A percentile compares a stretch with the other conserved stretches of the same genome.
phyloP scores from a whole-genome alignment of 2,329 filamentous ascomycete species.

The Cytospora leucostoma region DNA sequence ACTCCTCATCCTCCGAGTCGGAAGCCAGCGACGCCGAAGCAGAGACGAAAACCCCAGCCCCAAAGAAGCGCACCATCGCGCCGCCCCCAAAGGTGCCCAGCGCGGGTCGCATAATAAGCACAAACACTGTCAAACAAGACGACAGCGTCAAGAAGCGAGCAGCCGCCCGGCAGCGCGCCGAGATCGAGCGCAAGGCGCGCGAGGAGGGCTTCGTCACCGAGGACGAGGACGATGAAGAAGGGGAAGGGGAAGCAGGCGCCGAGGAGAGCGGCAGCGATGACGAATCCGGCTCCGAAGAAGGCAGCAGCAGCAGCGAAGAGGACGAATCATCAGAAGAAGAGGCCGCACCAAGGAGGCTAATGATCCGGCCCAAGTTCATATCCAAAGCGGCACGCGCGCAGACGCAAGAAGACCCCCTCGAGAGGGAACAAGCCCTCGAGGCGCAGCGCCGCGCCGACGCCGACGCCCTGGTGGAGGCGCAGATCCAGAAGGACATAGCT shows the following conservation, averaged over 20 bases:
- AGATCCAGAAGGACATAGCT: constrained; percentile 79
- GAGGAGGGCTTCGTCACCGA: constrained; percentile 67
- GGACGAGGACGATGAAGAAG: constrained; percentile 48
- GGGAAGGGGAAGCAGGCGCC: constrained; percentile 35
- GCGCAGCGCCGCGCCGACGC: constrained; percentile 69
- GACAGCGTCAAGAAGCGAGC: constrained; percentile 51
- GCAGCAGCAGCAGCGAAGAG: constrained; percentile 47
- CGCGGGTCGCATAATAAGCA: constrained; percentile 58
- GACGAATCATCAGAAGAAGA: constrained; percentile 57
- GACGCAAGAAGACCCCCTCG: constrained; percentile 29
- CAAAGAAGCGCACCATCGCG: constrained; percentile 42
- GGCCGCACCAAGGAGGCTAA: constrained; percentile 56
- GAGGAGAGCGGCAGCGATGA: constrained; percentile 38
- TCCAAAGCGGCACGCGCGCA: constrained; percentile 57
- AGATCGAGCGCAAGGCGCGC: constrained; percentile 52
- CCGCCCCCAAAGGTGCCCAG: constrained; percentile 59
- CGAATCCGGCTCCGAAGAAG: constrained; percentile 45
- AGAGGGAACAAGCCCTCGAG: constrained; percentile 49
- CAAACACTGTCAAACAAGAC: constrained; percentile 47
- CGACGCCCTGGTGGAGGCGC: constrained; percentile 82
- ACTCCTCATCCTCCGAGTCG: constrained; percentile 53
- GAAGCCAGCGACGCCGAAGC: constrained; percentile 50
- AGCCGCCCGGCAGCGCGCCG: constrained; percentile 43
- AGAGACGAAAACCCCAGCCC: constrained; percentile 35
- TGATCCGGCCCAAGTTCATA: constrained; percentile 66